Evolutionary conservation across 371 early-diverging fungal genomes (phyloP), one percentile per base, ranked within the genome.

Genomic region (Mycotypha africana): DNA sequence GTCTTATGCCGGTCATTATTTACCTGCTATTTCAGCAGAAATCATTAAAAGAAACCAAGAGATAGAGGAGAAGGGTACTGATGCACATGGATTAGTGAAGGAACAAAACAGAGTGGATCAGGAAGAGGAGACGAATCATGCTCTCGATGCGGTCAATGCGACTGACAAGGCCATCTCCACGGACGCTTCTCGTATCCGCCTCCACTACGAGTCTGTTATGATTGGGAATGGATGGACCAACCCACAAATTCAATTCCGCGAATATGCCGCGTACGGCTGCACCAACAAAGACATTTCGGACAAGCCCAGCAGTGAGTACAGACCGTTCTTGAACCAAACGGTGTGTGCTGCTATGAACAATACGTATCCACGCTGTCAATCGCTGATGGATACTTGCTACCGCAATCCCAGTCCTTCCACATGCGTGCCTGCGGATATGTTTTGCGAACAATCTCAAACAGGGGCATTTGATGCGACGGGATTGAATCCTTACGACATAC

Each of bases 201-300:
- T n/a, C n/a, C 78, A 84, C 43, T 61, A 91, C 34, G 79, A 77
- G 24, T 81, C 85, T 35, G 58, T 96, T 38, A 66, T 86, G 33
- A 87, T 95, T 38, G 96, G 96, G 24, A 96, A 96, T 60, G 97
- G 95, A 1, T 60, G 93, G 55, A 87, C 87, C 1, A 92, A 94
- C 47, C 92, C 92, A n/a, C 63, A 86, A 47, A 73, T 79, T 4
- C 97, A 96, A 68, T 92, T 88, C 66, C 76, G 88, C 70, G 57
- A 82, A 63, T 95, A 91, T 62, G 81, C 88, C 10, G 74, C 82
- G 34, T 90, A 87, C 80, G 91, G 88, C 1, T 88, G 89, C 55
- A 78, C 85, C n/a, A 36, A 53, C 15, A 53, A 56, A 34, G n/a
- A n/a, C n/a, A n/a, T n/a, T n/a, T n/a, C n/a, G n/a, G n/a, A n/a